These are phyloP conservation scores for Mallotus japonicus DNA, from an alignment of 441 rosid genomes.

Conservation along the genomic window DNA sequence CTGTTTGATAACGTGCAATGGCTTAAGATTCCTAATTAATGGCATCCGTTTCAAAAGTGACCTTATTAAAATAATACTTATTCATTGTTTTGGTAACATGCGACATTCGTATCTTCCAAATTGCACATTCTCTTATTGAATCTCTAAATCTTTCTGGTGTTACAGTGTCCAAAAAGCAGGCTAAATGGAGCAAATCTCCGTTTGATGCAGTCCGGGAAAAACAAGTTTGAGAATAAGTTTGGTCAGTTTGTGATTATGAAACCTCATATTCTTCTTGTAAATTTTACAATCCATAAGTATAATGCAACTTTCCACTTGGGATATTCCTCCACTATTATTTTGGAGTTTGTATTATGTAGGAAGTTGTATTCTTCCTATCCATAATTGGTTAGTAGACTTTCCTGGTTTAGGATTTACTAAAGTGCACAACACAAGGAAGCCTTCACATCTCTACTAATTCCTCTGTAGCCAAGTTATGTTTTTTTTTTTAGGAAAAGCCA, in stretches of 20 bases:
- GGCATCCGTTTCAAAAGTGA: neutral
- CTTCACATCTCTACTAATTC: neutral
- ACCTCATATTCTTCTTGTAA: no score
- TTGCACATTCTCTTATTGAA: neutral
- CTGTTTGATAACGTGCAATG: neutral
- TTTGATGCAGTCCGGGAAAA: neutral
- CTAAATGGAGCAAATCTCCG: neutral
- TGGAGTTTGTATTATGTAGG: neutral
- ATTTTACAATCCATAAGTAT: no score
- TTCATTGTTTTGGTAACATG: neutral
- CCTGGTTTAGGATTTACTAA: neutral
- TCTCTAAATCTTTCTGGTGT: no score
- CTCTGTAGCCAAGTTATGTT: no score
- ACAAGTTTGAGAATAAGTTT: neutral
- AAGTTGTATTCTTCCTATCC: neutral
- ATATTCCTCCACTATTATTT: neutral
- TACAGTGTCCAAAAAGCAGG: neutral
- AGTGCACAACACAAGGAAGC: neutral
- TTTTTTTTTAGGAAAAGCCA: no score
- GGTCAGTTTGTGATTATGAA: neutral
- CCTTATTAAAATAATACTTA: neutral
- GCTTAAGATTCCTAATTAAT: neutral
- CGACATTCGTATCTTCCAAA: neutral
- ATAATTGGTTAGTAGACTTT: neutral
- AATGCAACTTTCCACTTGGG: no score